These are phyloP conservation scores for Glutinoglossum americanum DNA, from an alignment of 495 filamentous ascomycete species.

Conservation along the genomic window DNA sequence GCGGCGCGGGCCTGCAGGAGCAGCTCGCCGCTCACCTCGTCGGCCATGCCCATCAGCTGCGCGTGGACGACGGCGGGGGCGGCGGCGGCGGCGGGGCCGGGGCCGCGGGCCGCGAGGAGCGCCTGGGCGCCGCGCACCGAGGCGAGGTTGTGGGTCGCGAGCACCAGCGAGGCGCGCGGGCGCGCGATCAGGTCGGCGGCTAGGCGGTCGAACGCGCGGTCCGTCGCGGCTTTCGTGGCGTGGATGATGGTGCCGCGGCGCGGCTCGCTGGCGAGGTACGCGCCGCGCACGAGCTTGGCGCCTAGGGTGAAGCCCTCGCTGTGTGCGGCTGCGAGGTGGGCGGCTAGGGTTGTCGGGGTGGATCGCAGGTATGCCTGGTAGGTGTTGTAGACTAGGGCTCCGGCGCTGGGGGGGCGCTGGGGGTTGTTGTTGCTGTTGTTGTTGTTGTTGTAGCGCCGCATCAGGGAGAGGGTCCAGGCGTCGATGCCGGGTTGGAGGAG, in stretches of 20 bases:
- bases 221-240: conserved; percentile 64
- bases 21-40: conserved; percentile 74
- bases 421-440: too few species aligned
- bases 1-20: conserved; percentile 24
- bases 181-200: conserved; percentile 25
- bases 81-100: conserved; percentile 13
- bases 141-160: conserved; percentile 83
- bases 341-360: conserved; percentile 38
- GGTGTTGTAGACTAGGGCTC: conserved; percentile 44
- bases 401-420: too few species aligned
- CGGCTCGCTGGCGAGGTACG: conserved; percentile 67
- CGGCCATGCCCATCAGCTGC: conserved; percentile 92
- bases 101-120: conserved; percentile 23
- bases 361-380: conserved; percentile 74
- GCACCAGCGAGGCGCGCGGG: conserved; percentile 40
- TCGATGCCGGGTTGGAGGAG: conserved; percentile 67
- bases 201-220: conserved; percentile 39
- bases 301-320: conserved; percentile 58
- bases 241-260: conserved; percentile 62
- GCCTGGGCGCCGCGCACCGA: conserved; percentile 51
- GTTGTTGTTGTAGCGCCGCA: conserved; percentile 65
- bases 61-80: conserved; percentile 46
- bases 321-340: conserved; percentile 42
- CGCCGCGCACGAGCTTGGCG: conserved; percentile 80
- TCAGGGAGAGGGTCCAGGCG: conserved; percentile 59